Conservation (phyloP, 306 rosid species). For the Boehmeria nivea region DNA sequence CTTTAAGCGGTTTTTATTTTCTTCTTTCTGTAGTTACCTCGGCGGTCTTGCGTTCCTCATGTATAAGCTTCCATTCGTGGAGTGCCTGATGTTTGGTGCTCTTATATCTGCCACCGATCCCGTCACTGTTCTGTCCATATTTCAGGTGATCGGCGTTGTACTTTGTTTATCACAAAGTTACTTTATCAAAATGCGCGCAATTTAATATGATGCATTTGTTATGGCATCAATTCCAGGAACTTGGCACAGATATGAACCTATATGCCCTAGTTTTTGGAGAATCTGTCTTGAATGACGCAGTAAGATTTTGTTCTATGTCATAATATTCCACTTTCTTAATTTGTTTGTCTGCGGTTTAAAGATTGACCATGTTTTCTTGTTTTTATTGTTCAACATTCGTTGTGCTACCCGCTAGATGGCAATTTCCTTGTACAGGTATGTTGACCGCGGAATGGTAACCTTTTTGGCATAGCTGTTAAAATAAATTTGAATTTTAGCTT, state of each 20-base stretch:
- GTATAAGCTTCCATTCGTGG: slow-evolving; percentile 93
- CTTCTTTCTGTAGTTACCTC: slow-evolving; percentile 64
- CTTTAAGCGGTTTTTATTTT: slow-evolving; percentile 7
- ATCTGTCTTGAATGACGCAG: slow-evolving; percentile 96
- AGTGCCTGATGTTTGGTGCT: slow-evolving; percentile 97
- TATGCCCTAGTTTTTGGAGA: slow-evolving; percentile 99
- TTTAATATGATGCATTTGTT: neutral
- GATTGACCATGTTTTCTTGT: slow-evolving; percentile 19
- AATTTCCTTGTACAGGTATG: slow-evolving; percentile 93
- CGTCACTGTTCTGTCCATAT: slow-evolving; percentile 92
- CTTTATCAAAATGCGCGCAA: neutral
- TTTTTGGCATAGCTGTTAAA: slow-evolving; percentile 7
- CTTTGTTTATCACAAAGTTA: neutral
- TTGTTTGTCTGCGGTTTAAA: slow-evolving; percentile 16
- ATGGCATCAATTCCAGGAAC: slow-evolving; percentile 56
- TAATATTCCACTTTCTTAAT: slow-evolving; percentile 13
- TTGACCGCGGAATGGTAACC: slow-evolving; percentile 7
- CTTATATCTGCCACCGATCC: slow-evolving; percentile 99
- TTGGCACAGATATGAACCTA: slow-evolving; percentile 83
- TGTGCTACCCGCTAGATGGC: slow-evolving; percentile 67
- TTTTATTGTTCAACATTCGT: slow-evolving; percentile 14
- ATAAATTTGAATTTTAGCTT: slow-evolving; percentile 21
- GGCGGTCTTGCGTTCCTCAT: slow-evolving; percentile 84
- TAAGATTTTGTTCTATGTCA: slow-evolving; percentile 36
- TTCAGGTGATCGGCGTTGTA: slow-evolving; percentile 51